Conservation (phyloP, 1,139 yeast genomes). For the Candida albicans region DNA sequence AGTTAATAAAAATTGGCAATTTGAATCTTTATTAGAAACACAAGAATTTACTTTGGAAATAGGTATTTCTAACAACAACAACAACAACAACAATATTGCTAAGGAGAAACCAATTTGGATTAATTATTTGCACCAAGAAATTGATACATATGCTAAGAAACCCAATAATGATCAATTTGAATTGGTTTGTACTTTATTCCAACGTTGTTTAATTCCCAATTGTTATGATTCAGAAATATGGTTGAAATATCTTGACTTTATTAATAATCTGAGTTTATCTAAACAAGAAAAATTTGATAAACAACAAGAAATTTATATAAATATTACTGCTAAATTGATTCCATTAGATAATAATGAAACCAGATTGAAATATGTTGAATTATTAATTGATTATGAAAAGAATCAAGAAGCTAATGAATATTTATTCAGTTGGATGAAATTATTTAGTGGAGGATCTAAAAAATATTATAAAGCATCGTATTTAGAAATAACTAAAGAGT, state of each 20-base stretch:
- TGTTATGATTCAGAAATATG: slow-evolving; percentile 54
- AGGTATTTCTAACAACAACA: no score
- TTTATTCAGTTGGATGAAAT: slow-evolving; percentile 27
- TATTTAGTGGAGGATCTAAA: slow-evolving; percentile 22
- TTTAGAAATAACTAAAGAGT: slow-evolving; percentile 19
- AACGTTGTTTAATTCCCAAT: slow-evolving; percentile 61
- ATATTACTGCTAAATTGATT: slow-evolving; percentile 46
- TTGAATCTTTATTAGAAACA: slow-evolving; percentile 51
- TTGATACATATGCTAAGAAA: slow-evolving; percentile 11
- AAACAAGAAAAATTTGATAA: slow-evolving; percentile 21
- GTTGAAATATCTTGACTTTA: slow-evolving; percentile 55
- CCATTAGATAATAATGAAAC: slow-evolving; percentile 41
- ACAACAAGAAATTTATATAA: slow-evolving; percentile 35
- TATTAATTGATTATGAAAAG: slow-evolving; percentile 23
- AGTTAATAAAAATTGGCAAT: slow-evolving; percentile 61
- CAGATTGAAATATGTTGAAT: slow-evolving; percentile 43
- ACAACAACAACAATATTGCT: slow-evolving; percentile 17
- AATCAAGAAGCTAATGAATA: slow-evolving; percentile 28
- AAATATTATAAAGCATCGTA: slow-evolving; percentile 12
- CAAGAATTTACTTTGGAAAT: slow-evolving; percentile 42
- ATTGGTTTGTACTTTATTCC: slow-evolving; percentile 44
- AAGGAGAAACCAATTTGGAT: slow-evolving; percentile 50
- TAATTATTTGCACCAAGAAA: slow-evolving; percentile 50
- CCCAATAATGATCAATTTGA: slow-evolving; percentile 10
- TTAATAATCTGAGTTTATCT: slow-evolving; percentile 16